phyloP scores from a whole-genome alignment of 805 yeast genomes.

The Candida succiphila region DNA sequence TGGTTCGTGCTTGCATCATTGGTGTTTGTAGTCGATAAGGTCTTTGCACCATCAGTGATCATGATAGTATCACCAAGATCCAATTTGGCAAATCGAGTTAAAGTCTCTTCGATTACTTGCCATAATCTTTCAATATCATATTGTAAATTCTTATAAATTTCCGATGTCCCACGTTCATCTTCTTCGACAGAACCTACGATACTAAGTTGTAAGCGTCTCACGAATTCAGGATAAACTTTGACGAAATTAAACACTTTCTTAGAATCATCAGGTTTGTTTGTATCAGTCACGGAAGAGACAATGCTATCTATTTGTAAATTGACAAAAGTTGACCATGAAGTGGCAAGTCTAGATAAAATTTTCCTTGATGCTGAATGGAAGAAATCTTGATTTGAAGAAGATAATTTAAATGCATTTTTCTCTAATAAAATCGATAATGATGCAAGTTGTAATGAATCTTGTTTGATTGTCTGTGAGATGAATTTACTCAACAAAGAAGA shows the following conservation, averaged over 20 bases:
- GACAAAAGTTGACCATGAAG: constrained; percentile 51
- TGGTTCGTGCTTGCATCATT: no score
- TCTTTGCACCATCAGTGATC: no score
- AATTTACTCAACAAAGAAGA: constrained; percentile 19
- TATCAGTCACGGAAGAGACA: constrained; percentile 19
- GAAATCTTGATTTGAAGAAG: constrained; percentile 57
- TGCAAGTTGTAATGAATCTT: constrained; percentile 31
- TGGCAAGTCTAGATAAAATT: constrained; percentile 38
- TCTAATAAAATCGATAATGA: constrained; percentile 33
- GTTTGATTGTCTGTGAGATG: constrained; percentile 25
- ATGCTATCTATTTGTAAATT: constrained; percentile 40
- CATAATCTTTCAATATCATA: constrained; percentile 14
- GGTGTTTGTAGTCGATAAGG: no score
- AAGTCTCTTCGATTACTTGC: constrained; percentile 11
- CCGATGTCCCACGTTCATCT: constrained; percentile 5
- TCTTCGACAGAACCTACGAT: constrained; percentile 6
- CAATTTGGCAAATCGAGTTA: constrained; percentile 8
- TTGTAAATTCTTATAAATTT: constrained; percentile 8
- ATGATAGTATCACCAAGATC: no score
- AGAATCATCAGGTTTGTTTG: no score
- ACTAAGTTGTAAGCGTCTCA: constrained; percentile 27
- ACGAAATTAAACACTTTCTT: constrained; percentile 31
- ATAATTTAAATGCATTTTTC: constrained; percentile 22
- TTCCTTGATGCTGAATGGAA: constrained; percentile 39
- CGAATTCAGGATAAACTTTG: constrained; percentile 36